phyloP scores from a whole-genome alignment of 2,329 filamentous ascomycete species.

The Diplodia sapinea region DNA sequence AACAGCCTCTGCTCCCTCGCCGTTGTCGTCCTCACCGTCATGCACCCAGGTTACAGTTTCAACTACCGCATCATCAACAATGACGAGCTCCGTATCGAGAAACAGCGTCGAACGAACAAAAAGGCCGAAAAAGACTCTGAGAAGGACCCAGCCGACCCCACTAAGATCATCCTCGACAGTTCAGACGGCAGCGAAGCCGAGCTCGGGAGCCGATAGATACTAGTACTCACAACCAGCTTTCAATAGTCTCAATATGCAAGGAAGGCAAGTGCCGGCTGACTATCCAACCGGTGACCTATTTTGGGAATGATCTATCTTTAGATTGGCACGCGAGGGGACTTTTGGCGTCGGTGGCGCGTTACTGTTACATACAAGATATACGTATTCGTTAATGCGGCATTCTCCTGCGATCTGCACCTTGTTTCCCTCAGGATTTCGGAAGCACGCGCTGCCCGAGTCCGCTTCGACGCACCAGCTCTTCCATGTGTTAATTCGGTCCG shows the following conservation, averaged over 20 bases:
- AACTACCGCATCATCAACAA: slow-evolving; percentile 22
- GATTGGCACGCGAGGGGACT: neutral
- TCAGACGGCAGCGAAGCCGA: slow-evolving; percentile 1
- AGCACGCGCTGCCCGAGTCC: neutral
- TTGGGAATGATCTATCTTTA: neutral
- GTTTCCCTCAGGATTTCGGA: neutral
- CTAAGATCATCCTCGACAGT: neutral
- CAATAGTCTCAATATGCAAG: neutral
- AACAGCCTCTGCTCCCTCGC: slow-evolving; percentile 42
- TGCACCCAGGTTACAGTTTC: slow-evolving; percentile 50
- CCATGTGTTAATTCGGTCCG: neutral
- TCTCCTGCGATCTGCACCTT: no score
- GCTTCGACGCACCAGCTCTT: neutral
- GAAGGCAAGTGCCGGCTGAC: neutral
- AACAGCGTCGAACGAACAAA: neutral
- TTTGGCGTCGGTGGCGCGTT: neutral
- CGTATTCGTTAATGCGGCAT: no score
- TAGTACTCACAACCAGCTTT: neutral
- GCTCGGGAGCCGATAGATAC: neutral
- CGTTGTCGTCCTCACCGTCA: slow-evolving; percentile 51
- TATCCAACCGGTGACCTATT: neutral
- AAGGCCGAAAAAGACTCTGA: neutral
- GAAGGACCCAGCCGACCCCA: neutral
- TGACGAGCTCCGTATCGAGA: slow-evolving; percentile 7
- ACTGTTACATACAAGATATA: neutral